These are phyloP conservation scores for Aspergillus neotritici DNA, from an alignment of 2,329 filamentous ascomycete species.

Conservation along the genomic window DNA sequence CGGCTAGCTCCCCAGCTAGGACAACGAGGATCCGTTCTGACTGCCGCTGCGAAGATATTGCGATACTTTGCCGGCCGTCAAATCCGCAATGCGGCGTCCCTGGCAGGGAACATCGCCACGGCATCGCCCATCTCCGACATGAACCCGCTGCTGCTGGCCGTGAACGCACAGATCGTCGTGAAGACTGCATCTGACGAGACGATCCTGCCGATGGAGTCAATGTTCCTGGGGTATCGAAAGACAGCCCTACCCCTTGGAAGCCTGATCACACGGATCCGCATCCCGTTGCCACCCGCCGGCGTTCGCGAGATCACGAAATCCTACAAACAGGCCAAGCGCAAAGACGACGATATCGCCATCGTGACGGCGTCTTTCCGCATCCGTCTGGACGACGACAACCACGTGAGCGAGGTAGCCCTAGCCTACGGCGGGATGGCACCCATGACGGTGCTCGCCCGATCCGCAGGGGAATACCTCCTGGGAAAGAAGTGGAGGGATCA, in stretches of 20 bases:
- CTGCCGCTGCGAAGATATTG: slow-evolving; percentile 76
- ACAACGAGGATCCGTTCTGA: slow-evolving; percentile 61
- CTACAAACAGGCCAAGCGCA: slow-evolving; percentile 86
- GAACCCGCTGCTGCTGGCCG: slow-evolving; percentile 77
- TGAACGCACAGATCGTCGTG: slow-evolving; percentile 67
- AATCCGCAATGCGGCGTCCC: slow-evolving; percentile 82
- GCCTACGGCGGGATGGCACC: slow-evolving; percentile 88
- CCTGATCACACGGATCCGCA: slow-evolving; percentile 70
- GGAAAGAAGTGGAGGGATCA: slow-evolving; percentile 69
- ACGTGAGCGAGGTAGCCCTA: slow-evolving; percentile 63
- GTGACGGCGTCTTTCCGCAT: slow-evolving; percentile 74
- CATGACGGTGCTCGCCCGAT: slow-evolving; percentile 69
- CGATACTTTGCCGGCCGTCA: slow-evolving; percentile 56
- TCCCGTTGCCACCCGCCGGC: slow-evolving; percentile 60
- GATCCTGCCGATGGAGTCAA: slow-evolving; percentile 72
- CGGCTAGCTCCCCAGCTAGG: slow-evolving; percentile 60
- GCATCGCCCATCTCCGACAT: slow-evolving; percentile 85
- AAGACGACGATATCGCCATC: slow-evolving; percentile 89
- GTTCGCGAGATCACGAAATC: slow-evolving; percentile 72
- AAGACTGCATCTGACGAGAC: slow-evolving; percentile 61
- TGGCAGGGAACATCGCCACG: slow-evolving; percentile 78
- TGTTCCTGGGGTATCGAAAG: slow-evolving; percentile 76
- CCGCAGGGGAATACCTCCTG: slow-evolving; percentile 60
- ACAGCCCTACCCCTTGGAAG: slow-evolving; percentile 69
- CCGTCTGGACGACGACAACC: slow-evolving; percentile 56